phyloP scores from a whole-genome alignment of 2,329 filamentous ascomycete genomes.

The Lachnellula subtilissima region DNA sequence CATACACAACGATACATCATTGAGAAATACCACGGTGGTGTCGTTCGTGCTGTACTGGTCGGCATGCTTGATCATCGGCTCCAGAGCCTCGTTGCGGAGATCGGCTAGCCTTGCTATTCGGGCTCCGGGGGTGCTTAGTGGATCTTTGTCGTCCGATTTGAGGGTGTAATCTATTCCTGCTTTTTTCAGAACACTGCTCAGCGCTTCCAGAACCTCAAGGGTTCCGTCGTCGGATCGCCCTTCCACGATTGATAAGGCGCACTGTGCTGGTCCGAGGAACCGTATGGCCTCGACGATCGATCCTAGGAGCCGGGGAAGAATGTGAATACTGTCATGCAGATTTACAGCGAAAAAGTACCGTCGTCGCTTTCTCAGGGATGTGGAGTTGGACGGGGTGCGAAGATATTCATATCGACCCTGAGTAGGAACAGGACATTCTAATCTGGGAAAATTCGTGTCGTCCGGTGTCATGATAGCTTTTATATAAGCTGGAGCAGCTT shows the following conservation, averaged over 20 bases:
- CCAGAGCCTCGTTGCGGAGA: constrained; percentile 49
- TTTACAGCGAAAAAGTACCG: constrained; percentile 51
- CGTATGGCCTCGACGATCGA: constrained; percentile 45
- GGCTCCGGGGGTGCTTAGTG: constrained; percentile 32
- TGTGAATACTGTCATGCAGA: constrained; percentile 39
- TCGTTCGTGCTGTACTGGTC: constrained; percentile 27
- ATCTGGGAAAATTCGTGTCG: constrained; percentile 5
- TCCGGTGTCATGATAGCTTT: constrained; percentile 14
- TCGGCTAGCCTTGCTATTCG: constrained; percentile 45
- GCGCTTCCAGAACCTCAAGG: constrained; percentile 41
- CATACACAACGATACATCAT: constrained; percentile 47
- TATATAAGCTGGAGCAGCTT: constrained; percentile 5
- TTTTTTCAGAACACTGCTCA: constrained; percentile 37
- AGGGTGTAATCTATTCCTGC: constrained; percentile 41
- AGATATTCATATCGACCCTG: constrained; percentile 13
- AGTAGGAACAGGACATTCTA: constrained; percentile 6
- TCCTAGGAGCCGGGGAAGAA: constrained; percentile 48
- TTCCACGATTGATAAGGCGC: constrained; percentile 51
- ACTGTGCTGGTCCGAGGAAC: constrained; percentile 47
- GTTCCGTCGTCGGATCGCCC: constrained; percentile 53
- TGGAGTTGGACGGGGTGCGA: background rate
- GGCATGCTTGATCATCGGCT: constrained; percentile 36
- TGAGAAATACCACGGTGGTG: constrained; percentile 47
- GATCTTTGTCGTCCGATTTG: constrained; percentile 39
- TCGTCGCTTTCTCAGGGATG: background rate